These are phyloP conservation scores for Tripterygium wilfordii DNA, from an alignment of 177 flowering plant species.

Conservation along the genomic window DNA sequence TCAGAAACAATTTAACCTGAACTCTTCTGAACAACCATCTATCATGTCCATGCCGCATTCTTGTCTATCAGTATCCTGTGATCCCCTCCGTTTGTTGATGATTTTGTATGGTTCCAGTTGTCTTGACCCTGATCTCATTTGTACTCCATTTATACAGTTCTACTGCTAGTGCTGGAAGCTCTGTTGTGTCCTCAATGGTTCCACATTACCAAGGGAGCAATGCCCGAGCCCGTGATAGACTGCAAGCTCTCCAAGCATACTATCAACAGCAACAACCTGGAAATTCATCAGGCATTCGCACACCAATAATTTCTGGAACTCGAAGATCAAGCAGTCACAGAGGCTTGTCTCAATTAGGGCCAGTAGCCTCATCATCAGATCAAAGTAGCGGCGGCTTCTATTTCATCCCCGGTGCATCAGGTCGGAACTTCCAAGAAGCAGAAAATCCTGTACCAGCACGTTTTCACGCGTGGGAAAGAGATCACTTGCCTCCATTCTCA, in stretches of 20 bases:
- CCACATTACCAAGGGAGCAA: slow-evolving; percentile 75
- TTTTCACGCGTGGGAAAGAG: slow-evolving; percentile 71
- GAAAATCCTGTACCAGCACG: slow-evolving; percentile 40
- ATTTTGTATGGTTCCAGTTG: too few relatives aligned
- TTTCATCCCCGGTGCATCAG: slow-evolving; percentile 50
- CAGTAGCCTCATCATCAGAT: slow-evolving; percentile 63
- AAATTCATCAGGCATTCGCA: slow-evolving; percentile 31
- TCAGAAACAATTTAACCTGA: too few relatives aligned
- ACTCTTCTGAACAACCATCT: too few relatives aligned
- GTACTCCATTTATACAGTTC: slow-evolving; percentile 34
- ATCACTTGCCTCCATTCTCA: slow-evolving; percentile 52
- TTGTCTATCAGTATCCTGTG: too few relatives aligned
- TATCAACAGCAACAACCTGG: slow-evolving; percentile 60
- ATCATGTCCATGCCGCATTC: too few relatives aligned
- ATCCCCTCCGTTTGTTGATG: too few relatives aligned
- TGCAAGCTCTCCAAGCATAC: slow-evolving; percentile 69
- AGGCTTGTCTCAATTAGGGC: slow-evolving; percentile 37
- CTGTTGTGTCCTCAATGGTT: slow-evolving; percentile 42
- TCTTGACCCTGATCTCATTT: too few relatives aligned
- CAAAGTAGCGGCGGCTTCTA: slow-evolving; percentile 54
- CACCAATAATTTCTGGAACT: slow-evolving; percentile 32
- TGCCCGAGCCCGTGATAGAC: slow-evolving; percentile 65
- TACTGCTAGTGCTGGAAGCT: slow-evolving; percentile 54
- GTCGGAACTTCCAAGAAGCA: slow-evolving; percentile 55
- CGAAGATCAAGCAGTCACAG: slow-evolving; percentile 52